Evolutionary conservation across 257 asterid genomes (phyloP).

Genomic region (Lycium ferocissimum): DNA sequence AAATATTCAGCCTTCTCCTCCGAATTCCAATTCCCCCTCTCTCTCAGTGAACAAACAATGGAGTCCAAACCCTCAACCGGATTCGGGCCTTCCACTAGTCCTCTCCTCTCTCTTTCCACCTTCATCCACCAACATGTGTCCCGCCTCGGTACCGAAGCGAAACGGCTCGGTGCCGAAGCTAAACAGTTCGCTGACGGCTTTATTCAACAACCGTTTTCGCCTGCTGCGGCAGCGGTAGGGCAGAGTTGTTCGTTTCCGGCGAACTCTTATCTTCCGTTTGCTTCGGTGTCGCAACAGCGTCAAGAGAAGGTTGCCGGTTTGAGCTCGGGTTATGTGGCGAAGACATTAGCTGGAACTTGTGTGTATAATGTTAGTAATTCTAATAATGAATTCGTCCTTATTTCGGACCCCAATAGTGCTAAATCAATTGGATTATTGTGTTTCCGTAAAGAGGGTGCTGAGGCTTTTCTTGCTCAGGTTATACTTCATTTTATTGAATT

Average conservation of each 20-base stretch:
- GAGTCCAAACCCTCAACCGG: conserved; percentile 70
- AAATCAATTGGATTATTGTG: conserved; percentile 95
- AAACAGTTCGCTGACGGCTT: conserved; percentile 53
- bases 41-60: conserved; percentile 47
- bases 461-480: conserved; percentile 94
- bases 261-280: conserved; percentile 53
- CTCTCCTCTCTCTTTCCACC: conserved; percentile 63
- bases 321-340: conserved; percentile 75
- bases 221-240: conserved; percentile 22
- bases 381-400: conserved; percentile 73
- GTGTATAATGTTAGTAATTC: conserved; percentile 88
- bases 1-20: background rate
- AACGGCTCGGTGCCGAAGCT: conserved; percentile 57
- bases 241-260: background rate
- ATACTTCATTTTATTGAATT: too few species aligned
- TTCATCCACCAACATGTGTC: conserved; percentile 60
- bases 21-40: background rate
- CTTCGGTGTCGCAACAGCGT: conserved; percentile 78
- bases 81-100: conserved; percentile 57
- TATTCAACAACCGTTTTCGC: conserved; percentile 39
- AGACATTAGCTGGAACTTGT: conserved; percentile 77
- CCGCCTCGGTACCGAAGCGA: conserved; percentile 64
- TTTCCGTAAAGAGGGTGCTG: conserved; percentile 91
- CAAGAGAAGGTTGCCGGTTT: conserved; percentile 36
- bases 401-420: conserved; percentile 72